Percentiles rank a stretch among this genome's conserved stretches.
These are phyloP conservation scores for Penicillium sp. DNA, from an alignment of 2,329 filamentous ascomycete species.

Conservation along the genomic window DNA sequence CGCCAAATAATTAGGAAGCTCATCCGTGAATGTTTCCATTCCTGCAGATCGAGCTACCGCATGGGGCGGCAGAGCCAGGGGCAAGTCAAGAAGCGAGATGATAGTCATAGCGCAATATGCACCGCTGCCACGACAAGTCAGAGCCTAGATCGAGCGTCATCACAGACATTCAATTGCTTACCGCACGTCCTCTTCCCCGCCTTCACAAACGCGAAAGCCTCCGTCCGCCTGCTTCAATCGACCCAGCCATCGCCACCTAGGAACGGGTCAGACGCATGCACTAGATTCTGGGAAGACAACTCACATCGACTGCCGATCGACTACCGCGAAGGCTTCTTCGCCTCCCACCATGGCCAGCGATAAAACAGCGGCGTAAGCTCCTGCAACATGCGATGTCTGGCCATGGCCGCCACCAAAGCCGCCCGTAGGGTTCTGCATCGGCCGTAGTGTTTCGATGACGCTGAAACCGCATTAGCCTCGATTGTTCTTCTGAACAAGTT, in stretches of 20 bases:
- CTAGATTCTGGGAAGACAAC: slow-evolving; percentile 19
- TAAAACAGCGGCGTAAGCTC: slow-evolving; percentile 80
- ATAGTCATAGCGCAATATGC: slow-evolving; percentile 89
- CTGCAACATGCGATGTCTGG: slow-evolving; percentile 82
- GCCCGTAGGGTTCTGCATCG: slow-evolving; percentile 78
- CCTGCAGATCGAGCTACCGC: slow-evolving; percentile 59
- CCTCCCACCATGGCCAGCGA: slow-evolving; percentile 76
- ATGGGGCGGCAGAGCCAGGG: slow-evolving; percentile 71
- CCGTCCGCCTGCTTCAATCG: slow-evolving; percentile 81
- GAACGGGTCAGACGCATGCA: slow-evolving; percentile 23
- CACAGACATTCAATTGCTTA: slow-evolving; percentile 43
- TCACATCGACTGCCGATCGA: slow-evolving; percentile 75
- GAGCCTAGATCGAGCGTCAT: slow-evolving; percentile 15
- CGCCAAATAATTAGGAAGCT: slow-evolving; percentile 75
- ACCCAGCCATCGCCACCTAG: slow-evolving; percentile 80
- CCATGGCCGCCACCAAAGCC: slow-evolving; percentile 94
- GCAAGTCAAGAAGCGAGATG: slow-evolving; percentile 78
- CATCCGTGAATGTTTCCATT: slow-evolving; percentile 64
- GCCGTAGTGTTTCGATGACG: slow-evolving; percentile 69
- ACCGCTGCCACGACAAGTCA: slow-evolving; percentile 55
- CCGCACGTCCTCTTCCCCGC: slow-evolving; percentile 91
- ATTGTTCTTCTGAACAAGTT: not conserved
- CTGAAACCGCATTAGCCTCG: slow-evolving; percentile 34
- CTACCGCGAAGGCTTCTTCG: slow-evolving; percentile 66
- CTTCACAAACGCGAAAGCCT: slow-evolving; percentile 82